Evolutionary conservation across 176 grass and related monocot genomes (phyloP), one percentile per base, ranked within the genome.

Genomic region (Oryza meridionalis): DNA sequence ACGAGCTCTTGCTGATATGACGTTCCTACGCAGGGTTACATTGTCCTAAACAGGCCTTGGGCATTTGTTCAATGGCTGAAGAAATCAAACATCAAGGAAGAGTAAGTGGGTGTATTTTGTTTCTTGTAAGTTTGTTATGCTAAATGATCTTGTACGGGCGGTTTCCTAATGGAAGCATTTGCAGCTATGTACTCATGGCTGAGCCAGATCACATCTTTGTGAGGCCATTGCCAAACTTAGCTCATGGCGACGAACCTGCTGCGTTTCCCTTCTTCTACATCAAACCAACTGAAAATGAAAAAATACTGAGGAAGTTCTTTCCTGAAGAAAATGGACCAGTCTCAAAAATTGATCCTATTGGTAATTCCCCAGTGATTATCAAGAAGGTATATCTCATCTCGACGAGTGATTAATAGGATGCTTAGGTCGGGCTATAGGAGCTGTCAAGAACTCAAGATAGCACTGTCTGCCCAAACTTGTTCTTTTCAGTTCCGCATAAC

Each of bases 171-270:
- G 24, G 14, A 82, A 73, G 71, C 17, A 85, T 82, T 65, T 92
- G 80, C 90, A 99, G 96, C 44, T 99, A 99, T 81, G 89, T 99
- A 81, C 84, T 99, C 76, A 99, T 99, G 96, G 96, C 96, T 0
- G 96, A 99, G 80, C 96, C 96, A n/a, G 96, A 99, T 90, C 96
- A 99, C 62, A 15, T 99, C 24, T 99, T 95, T 87, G 92, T 96
- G 70, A 99, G 82, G 84, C 96, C 96, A 87, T 75, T 99, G 78
- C 96, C 96, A 40, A 99, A 99, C 68, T 92, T 99, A 83, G 86
- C 93, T 22, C 86, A 71, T 69, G 93, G 89, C 7, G 82, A 92
- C 14, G 62, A 92, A 67, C 96, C 96, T 61, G 89, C 91, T 0
- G 96, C 89, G 9, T 99, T 96, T 86, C 84, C 91, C 0, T 99